Conservation (phyloP, 2,329 filamentous ascomycete genomes). For the Stagonosporopsis cucurbitacearum region DNA sequence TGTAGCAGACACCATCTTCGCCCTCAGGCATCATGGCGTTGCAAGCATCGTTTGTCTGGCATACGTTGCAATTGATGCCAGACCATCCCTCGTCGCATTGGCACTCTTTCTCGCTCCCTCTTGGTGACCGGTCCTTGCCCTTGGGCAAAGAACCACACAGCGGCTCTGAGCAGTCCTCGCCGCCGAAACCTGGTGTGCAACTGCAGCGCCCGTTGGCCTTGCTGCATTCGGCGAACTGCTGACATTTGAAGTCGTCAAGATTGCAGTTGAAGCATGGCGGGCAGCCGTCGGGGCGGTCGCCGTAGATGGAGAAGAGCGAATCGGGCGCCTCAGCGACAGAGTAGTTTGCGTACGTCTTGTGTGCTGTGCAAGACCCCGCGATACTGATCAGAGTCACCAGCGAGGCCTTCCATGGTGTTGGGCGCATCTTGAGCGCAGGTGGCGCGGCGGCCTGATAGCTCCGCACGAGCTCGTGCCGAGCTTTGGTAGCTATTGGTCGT, state of each 20-base stretch:
- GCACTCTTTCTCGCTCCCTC: constrained; percentile 71
- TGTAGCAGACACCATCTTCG: constrained; percentile 88
- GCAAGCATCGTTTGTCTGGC: constrained; percentile 81
- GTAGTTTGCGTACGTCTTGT: constrained; percentile 52
- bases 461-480: constrained; percentile 16
- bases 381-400: constrained; percentile 38
- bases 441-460: constrained; percentile 36
- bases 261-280: constrained; percentile 98
- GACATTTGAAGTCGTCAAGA: constrained; percentile 86
- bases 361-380: constrained; percentile 31
- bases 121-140: constrained; percentile 75
- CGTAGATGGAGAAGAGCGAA: constrained; percentile 70
- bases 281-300: constrained; percentile 76
- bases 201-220: constrained; percentile 89
- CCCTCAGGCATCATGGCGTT: constrained; percentile 84
- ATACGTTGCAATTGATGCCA: constrained; percentile 97
- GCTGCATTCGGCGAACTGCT: constrained; percentile 89
- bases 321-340: constrained; percentile 58
- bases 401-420: constrained; percentile 40
- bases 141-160: constrained; percentile 88
- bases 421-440: constrained; percentile 42
- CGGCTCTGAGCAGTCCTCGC: constrained; percentile 89
- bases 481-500: background rate
- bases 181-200: constrained; percentile 90
- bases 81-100: constrained; percentile 92